phyloP scores from a whole-genome alignment of 1,284 basidiomycete genomes.

The Ceratobasidium sp. region DNA sequence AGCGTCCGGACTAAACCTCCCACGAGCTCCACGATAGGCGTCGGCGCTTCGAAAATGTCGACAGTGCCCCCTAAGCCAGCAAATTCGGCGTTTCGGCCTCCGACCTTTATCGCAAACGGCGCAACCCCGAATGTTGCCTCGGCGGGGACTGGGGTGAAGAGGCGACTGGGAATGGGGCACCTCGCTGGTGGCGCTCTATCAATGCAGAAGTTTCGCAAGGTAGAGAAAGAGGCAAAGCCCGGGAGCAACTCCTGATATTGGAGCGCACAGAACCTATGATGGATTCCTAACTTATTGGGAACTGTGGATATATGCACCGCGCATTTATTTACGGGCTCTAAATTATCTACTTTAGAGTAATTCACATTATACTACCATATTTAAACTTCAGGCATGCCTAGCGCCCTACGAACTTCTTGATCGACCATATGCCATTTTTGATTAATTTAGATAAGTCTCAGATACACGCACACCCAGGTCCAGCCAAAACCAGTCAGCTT shows the following conservation, averaged over 20 bases:
- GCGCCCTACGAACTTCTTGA: too few relatives aligned
- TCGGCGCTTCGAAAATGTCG: constrained; percentile 10
- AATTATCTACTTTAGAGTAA: background rate
- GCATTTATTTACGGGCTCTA: background rate
- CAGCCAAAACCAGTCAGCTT: background rate
- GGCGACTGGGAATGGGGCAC: constrained; percentile 37
- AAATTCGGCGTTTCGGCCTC: constrained; percentile 40
- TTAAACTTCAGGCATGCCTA: too few relatives aligned
- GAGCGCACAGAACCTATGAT: constrained; percentile 3
- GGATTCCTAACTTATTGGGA: background rate
- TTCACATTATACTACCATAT: too few relatives aligned
- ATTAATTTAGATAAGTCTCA: background rate
- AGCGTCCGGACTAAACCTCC: constrained; percentile 1
- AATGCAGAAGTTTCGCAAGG: constrained; percentile 22
- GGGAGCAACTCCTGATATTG: constrained; percentile 6
- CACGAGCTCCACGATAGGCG: constrained; percentile 2
- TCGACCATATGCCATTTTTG: background rate
- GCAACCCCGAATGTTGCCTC: constrained; percentile 34
- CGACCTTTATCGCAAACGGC: constrained; percentile 37
- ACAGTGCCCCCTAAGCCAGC: constrained; percentile 34
- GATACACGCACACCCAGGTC: background rate
- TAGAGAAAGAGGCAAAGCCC: constrained; percentile 21
- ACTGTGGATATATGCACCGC: background rate
- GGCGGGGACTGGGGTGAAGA: constrained; percentile 25
- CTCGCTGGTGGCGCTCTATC: constrained; percentile 18